Conservation (phyloP, 208 protist genomes). For the Naegleria gruberi region DNA sequence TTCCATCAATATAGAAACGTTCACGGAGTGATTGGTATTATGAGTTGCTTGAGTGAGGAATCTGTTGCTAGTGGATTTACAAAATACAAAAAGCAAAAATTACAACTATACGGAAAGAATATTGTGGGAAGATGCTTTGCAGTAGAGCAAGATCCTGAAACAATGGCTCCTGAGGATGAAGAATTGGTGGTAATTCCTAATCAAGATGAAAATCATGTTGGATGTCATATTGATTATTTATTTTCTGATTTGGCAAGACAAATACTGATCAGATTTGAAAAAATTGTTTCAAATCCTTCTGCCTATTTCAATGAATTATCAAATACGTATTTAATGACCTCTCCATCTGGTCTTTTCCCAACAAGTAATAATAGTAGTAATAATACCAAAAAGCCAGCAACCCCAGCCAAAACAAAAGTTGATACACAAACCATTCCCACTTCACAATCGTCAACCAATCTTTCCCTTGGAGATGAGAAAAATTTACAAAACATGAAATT, state of each 20-base stretch:
- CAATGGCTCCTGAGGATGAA: background rate
- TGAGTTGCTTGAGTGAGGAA: background rate
- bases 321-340: background rate
- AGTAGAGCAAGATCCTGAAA: background rate
- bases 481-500: background rate
- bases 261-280: background rate
- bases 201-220: background rate
- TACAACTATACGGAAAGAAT: background rate
- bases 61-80: background rate
- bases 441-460: background rate
- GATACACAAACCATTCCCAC: background rate
- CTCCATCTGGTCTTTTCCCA: background rate
- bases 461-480: background rate
- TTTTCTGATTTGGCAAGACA: background rate
- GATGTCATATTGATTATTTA: background rate
- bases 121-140: background rate
- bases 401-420: background rate
- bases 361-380: background rate
- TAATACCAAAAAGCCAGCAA: background rate
- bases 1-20: background rate
- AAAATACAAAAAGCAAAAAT: background rate
- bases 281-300: background rate
- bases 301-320: background rate
- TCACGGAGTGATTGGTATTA: background rate
- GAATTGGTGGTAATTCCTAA: background rate